Conservation (phyloP, 495 filamentous ascomycete species). For the Chaetomidium leptoderma region DNA sequence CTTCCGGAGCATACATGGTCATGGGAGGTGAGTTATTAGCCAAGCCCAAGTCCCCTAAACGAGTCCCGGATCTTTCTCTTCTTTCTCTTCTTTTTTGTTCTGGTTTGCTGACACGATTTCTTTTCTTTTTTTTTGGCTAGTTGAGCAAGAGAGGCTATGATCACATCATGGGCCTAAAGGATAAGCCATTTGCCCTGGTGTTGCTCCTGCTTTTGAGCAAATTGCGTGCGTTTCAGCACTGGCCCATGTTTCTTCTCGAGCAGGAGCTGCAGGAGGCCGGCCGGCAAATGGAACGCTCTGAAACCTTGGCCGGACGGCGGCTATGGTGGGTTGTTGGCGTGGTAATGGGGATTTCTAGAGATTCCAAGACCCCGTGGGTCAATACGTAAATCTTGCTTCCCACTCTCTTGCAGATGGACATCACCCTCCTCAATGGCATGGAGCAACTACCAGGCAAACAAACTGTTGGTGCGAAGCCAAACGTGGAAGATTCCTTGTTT, state of each 20-base stretch:
- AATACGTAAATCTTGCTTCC: too few species aligned
- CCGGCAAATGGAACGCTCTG: background rate
- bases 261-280: slow-evolving; percentile 5
- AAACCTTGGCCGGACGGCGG: background rate
- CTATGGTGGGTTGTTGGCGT: background rate
- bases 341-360: background rate
- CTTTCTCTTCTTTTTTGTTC: background rate
- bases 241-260: slow-evolving; percentile 11
- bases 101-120: too few species aligned
- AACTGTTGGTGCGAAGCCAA: too few species aligned
- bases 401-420: background rate
- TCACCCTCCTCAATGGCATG: too few species aligned
- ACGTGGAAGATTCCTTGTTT: background rate
- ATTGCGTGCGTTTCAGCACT: slow-evolving; percentile 16
- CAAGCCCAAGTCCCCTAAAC: too few species aligned
- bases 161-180: slow-evolving; percentile 2
- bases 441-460: background rate
- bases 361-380: too few species aligned
- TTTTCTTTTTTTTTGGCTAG: too few species aligned
- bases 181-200: slow-evolving; percentile 7
- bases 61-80: too few species aligned
- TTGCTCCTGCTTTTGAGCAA: slow-evolving; percentile 6
- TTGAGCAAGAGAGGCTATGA: slow-evolving; percentile 21
- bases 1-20: slow-evolving; percentile 30
- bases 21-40: too few species aligned